A percentile compares a stretch with the other conserved stretches of the same genome.
Evolutionary conservation across 2,329 filamentous ascomycete species (phyloP).

Genomic region (Exserohilum turcica): DNA sequence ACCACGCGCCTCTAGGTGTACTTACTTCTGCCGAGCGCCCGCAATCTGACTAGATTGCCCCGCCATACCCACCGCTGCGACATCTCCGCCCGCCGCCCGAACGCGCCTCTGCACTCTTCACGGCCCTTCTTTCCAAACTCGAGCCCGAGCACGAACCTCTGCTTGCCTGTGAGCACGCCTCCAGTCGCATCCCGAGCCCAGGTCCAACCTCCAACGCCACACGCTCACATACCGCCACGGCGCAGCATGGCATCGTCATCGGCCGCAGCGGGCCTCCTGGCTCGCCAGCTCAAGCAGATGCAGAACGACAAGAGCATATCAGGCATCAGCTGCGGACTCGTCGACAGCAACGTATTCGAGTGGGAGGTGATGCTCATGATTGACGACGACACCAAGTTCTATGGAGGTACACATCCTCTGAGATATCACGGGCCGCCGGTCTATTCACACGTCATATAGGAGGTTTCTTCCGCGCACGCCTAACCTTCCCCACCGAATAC

Average conservation of each 20-base stretch:
- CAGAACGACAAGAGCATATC: constrained; percentile 88
- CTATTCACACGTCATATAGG: constrained; percentile 53
- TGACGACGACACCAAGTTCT: constrained; percentile 88
- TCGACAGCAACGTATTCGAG: constrained; percentile 87
- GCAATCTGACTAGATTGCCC: constrained; percentile 30
- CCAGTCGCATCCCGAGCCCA: constrained; percentile 3
- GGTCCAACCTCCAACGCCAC: constrained; percentile 12
- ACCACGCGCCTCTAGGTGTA: too few species aligned
- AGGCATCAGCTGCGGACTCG: constrained; percentile 89
- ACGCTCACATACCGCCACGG: constrained; percentile 8
- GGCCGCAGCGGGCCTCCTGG: constrained; percentile 74
- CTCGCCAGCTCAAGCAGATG: constrained; percentile 91
- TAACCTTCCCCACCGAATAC: constrained; percentile 95
- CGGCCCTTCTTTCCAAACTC: constrained; percentile 8
- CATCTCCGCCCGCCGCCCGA: constrained; percentile 18
- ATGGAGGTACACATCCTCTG: constrained; percentile 69
- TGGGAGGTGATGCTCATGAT: constrained; percentile 99
- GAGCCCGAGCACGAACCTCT: neutral
- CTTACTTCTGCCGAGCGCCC: constrained; percentile 6
- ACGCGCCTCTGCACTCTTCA: constrained; percentile 20
- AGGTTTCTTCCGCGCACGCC: constrained; percentile 90
- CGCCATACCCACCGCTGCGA: constrained; percentile 15
- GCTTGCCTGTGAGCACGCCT: neutral
- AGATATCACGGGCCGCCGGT: neutral
- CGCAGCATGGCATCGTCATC: constrained; percentile 44